Percentiles rank a stretch among this genome's conserved stretches.
Conservation (phyloP, 2,329 filamentous ascomycete species). For the Phyllosticta citriasiana region DNA sequence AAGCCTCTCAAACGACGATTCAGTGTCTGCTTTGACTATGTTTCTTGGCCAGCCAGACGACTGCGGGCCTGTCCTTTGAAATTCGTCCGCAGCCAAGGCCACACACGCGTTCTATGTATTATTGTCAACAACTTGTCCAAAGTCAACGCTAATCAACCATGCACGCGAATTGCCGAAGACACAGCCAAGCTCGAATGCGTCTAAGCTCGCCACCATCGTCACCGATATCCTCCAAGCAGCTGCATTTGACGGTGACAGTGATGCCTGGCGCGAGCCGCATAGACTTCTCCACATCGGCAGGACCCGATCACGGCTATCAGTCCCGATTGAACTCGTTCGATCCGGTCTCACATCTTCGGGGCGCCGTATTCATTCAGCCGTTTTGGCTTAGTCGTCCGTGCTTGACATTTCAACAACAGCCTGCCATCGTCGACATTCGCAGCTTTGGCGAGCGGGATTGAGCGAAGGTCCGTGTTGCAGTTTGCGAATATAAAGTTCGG, state of each 20-base stretch:
- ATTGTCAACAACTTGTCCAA: background rate
- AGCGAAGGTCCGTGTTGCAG: background rate
- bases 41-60: background rate
- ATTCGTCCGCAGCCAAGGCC: background rate
- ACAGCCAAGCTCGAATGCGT: too few relatives aligned
- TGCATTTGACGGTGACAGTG: too few relatives aligned
- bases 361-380: background rate
- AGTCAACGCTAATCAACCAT: background rate
- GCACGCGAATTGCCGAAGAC: too few relatives aligned
- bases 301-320: background rate
- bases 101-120: background rate
- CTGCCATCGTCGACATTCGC: background rate
- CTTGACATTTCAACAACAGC: background rate
- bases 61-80: background rate
- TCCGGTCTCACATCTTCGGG: background rate
- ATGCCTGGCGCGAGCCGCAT: background rate
- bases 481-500: background rate
- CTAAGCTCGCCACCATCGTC: too few relatives aligned
- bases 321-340: background rate
- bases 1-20: background rate
- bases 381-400: background rate
- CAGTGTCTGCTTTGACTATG: background rate
- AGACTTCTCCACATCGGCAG: background rate
- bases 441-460: background rate
- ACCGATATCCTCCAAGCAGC: too few relatives aligned